Evolutionary conservation across 2,329 filamentous ascomycete genomes (phyloP), one percentile per base, ranked within the genome.

Genomic region (Colletotrichum neosansevieriae): DNA sequence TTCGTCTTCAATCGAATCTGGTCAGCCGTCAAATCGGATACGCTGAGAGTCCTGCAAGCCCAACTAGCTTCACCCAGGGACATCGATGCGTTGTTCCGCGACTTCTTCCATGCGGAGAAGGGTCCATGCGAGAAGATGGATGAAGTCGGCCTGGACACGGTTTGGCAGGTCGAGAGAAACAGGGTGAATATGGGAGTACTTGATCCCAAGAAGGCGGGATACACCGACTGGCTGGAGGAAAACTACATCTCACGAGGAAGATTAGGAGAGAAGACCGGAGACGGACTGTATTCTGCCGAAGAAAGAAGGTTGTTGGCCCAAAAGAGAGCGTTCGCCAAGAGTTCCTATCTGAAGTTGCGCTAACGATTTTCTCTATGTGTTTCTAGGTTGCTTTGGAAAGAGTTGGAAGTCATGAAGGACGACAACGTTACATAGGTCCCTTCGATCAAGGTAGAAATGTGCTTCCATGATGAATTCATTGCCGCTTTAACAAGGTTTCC

Each of bases 1-100:
- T 75, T 79, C 49, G 74, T 79, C 42, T 77, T 79, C 69, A 78
- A 79, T 67, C 73, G 78, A 7, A 73, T 79, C 61, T 79, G 77
- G 77, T 77, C 75, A 1, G 77, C 77, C 6, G 69, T 76, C 69
- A 79, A 79, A 73, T 74, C 77, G 5, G 77, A 79, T 71, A 74
- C 72, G n/a, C 63, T 79, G 21, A 72, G 68, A 19, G 72, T 78
- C 6, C 49, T 79, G 34, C 67, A 73, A 11, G 77, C 78, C 58
- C 77, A 74, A 3, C 75, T 79, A 0, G 74, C 76, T 1, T 72
- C 69, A 2, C 76, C 77, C 4, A 71, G 69, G 17, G 75, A 79
- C n/a, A 72, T 79, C 9, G 77, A 79, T 34, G 72, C 71, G 1
- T 69, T 79, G 24, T 79, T 76, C 47, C 67, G 73, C 1, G 73